Conservation (phyloP, 768 basidiomycete species). For the Astraeus odoratus region DNA sequence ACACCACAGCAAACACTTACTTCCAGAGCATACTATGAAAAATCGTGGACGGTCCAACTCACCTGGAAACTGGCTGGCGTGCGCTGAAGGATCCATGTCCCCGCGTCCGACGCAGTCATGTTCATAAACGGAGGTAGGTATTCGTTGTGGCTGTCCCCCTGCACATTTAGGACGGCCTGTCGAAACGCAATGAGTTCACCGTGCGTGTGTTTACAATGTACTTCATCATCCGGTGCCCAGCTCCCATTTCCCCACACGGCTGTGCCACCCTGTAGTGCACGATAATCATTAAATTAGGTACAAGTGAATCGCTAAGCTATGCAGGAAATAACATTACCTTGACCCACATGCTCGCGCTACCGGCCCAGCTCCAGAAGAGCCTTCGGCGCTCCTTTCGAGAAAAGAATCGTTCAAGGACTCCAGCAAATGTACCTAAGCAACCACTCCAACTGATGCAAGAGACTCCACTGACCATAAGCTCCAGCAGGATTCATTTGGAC, state of each 20-base stretch:
- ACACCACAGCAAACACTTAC: neutral
- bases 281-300: conserved; percentile 1
- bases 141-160: conserved; percentile 3
- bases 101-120: conserved; percentile 73
- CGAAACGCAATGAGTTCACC: conserved; percentile 84
- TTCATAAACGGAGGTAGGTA: conserved; percentile 34
- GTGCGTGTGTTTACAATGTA: conserved; percentile 51
- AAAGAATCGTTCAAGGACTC: conserved; percentile 85
- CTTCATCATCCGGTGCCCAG: conserved; percentile 75
- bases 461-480: conserved; percentile 49
- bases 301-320: too few species aligned
- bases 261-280: conserved; percentile 58
- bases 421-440: neutral
- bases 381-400: conserved; percentile 82
- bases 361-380: conserved; percentile 93
- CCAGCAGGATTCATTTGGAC: conserved; percentile 80
- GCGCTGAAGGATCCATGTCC: conserved; percentile 73
- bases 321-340: conserved; percentile 47
- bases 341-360: conserved; percentile 90
- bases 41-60: conserved; percentile 6
- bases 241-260: conserved; percentile 74
- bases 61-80: conserved; percentile 82
- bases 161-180: conserved; percentile 11
- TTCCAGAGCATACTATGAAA: neutral
- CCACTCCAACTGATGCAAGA: neutral